Evolutionary conservation across 2,329 filamentous ascomycete species (phyloP).

Genomic region (Akanthomyces lecanii): DNA sequence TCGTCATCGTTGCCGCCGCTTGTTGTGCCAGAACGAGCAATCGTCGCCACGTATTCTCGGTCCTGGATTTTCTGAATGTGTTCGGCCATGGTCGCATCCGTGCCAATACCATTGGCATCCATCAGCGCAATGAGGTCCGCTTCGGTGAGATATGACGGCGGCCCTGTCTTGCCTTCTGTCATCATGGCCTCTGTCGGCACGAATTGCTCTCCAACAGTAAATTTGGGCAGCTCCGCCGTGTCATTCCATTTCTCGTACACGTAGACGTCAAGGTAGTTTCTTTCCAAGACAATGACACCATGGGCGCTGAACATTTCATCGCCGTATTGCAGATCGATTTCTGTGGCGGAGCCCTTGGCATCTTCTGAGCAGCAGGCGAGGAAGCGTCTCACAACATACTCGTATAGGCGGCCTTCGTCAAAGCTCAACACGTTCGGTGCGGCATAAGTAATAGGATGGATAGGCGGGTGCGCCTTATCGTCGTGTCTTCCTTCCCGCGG

Average conservation of each 20-base stretch:
- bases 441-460: slow-evolving; percentile 89
- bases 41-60: slow-evolving; percentile 74
- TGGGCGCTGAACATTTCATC: slow-evolving; percentile 77
- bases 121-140: slow-evolving; percentile 93
- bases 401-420: slow-evolving; percentile 76
- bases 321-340: slow-evolving; percentile 80
- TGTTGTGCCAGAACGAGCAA: slow-evolving; percentile 38
- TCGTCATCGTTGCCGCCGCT: slow-evolving; percentile 37
- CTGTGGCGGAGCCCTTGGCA: slow-evolving; percentile 79
- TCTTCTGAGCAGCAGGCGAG: slow-evolving; percentile 95
- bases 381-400: slow-evolving; percentile 88
- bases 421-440: slow-evolving; percentile 58
- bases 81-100: slow-evolving; percentile 98
- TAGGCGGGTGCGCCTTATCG: slow-evolving; percentile 95
- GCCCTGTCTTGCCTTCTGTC: slow-evolving; percentile 81
- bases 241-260: slow-evolving; percentile 96
- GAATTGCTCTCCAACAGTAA: slow-evolving; percentile 74
- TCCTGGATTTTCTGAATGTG: slow-evolving; percentile 96
- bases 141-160: slow-evolving; percentile 86
- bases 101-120: slow-evolving; percentile 98
- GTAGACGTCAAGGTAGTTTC: slow-evolving; percentile 94
- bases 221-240: slow-evolving; percentile 74
- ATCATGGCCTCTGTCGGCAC: slow-evolving; percentile 86
- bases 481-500: slow-evolving; percentile 83
- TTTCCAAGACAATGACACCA: slow-evolving; percentile 77